Evolutionary conservation across 176 grass and related monocot species (phyloP).

Genomic region (Eragrostis curvula): DNA sequence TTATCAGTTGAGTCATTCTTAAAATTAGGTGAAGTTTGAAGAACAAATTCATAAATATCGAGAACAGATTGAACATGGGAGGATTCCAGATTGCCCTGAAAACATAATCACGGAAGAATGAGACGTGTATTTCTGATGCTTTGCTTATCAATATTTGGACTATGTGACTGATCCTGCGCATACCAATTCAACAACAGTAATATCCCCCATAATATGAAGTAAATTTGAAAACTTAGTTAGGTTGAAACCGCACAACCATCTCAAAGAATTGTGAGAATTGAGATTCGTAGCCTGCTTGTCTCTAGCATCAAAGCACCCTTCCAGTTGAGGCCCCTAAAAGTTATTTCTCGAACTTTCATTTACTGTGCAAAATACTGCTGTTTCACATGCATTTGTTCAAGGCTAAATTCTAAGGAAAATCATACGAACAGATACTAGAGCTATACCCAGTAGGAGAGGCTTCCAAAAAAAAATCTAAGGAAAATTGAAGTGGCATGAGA

Average conservation of each 20-base stretch:
- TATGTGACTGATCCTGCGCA: slow-evolving; percentile 16
- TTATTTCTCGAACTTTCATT: neutral
- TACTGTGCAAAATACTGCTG: neutral
- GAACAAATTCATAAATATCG: slow-evolving; percentile 94
- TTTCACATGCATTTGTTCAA: slow-evolving; percentile 4
- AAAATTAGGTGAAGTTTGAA: slow-evolving; percentile 91
- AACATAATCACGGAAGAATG: slow-evolving; percentile 34
- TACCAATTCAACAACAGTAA: slow-evolving; percentile 25
- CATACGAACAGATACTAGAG: too few species aligned
- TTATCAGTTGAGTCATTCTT: slow-evolving; percentile 80
- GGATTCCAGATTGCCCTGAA: slow-evolving; percentile 86
- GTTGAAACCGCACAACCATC: neutral
- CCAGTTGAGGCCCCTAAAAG: neutral
- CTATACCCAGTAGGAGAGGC: too few species aligned
- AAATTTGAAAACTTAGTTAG: slow-evolving; percentile 2
- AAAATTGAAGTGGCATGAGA: slow-evolving; percentile 5
- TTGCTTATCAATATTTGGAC: slow-evolving; percentile 1
- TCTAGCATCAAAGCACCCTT: neutral
- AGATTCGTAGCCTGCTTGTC: neutral
- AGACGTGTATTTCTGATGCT: slow-evolving; percentile 26
- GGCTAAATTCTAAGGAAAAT: neutral
- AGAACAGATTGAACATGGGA: slow-evolving; percentile 90
- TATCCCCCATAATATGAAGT: neutral
- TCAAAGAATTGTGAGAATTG: neutral
- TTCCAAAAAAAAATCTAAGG: neutral